phyloP scores from a whole-genome alignment of 78 protist species.

The Dictyostelium purpureum region DNA sequence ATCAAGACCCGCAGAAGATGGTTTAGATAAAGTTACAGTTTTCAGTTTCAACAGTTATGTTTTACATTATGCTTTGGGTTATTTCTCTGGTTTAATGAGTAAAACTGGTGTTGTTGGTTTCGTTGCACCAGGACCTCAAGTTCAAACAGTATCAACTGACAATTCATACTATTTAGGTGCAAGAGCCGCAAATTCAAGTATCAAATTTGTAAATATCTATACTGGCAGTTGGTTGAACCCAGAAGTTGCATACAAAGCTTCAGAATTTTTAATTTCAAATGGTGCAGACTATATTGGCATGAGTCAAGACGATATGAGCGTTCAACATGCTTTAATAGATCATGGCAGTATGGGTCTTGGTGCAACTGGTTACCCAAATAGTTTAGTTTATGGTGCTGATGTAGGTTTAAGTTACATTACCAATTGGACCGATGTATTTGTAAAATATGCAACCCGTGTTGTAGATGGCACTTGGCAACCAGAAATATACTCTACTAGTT shows the following conservation, averaged over 20 bases:
- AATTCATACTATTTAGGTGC: slow-evolving; percentile 50
- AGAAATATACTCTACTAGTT: neutral
- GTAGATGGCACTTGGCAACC: neutral
- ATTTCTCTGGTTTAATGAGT: slow-evolving; percentile 31
- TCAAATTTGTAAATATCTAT: neutral
- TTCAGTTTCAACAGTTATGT: slow-evolving; percentile 10
- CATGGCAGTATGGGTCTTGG: neutral
- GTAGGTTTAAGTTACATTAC: neutral
- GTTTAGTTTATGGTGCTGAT: neutral
- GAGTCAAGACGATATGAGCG: slow-evolving; percentile 36
- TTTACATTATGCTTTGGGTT: slow-evolving; percentile 30
- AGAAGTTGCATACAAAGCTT: slow-evolving; percentile 5
- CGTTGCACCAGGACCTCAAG: slow-evolving; percentile 18
- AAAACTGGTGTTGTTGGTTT: slow-evolving; percentile 35
- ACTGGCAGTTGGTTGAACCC: slow-evolving; percentile 29
- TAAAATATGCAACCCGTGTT: neutral
- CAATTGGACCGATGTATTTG: slow-evolving; percentile 26
- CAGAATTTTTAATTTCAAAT: neutral
- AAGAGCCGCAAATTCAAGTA: neutral
- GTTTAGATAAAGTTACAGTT: neutral
- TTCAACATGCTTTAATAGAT: slow-evolving; percentile 15
- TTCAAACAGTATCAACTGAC: slow-evolving; percentile 7
- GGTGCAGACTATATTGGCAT: slow-evolving; percentile 22
- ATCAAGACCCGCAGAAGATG: neutral
- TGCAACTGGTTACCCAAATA: slow-evolving; percentile 35